Evolutionary conservation across 164 flowering plant species (phyloP), one percentile per base, ranked within the genome.

Genomic region (Taxillus chinensis): DNA sequence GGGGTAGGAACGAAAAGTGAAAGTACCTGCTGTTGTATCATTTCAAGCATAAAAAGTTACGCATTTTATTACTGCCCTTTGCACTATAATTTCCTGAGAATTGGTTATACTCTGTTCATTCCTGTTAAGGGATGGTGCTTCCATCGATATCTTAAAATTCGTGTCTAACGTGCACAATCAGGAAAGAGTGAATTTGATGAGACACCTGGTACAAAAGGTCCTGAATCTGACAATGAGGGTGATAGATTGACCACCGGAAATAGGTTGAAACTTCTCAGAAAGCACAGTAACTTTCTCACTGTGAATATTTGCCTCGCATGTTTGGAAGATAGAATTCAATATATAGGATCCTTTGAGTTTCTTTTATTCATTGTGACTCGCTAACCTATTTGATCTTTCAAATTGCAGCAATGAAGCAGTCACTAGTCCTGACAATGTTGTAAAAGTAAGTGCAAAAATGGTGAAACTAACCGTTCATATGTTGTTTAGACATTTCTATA

Each of bases 131-230:
- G 27, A 27, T 2, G 2, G 27, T 27, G 27, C 27, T 27, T 27
- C 27, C 27, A 27, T 27, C 27, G 27, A n/a, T 27, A 27, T 27
- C 27, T 27, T 27, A 27, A 27, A 27, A 27, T 27, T 27, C 27
- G 27, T 27, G 27, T 27, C 27, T 27, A 27, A 27, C 27, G 27
- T 27, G 27, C 27, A 27, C 27, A 27, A 0, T 27, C 86, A 90
- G 97, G 86, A 65, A 88, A 78, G 55, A 79, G 79, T 79, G 95
- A 85, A 64, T 58, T 83, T 55, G 92, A 86, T 69, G 86, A 81
- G 39, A 80, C 85, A 64, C 61, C 82, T 49, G 76, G 67, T 62
- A 56, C 71, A 12, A 62, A 66, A 45, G 73, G 79, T 63, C 65
- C 62, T 69, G 76, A 74, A 58, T 73, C 82, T 64, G 71, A 73